Evolutionary conservation across 2,329 filamentous ascomycete genomes (phyloP).

Genomic region (Curvularia hawaiiensis): DNA sequence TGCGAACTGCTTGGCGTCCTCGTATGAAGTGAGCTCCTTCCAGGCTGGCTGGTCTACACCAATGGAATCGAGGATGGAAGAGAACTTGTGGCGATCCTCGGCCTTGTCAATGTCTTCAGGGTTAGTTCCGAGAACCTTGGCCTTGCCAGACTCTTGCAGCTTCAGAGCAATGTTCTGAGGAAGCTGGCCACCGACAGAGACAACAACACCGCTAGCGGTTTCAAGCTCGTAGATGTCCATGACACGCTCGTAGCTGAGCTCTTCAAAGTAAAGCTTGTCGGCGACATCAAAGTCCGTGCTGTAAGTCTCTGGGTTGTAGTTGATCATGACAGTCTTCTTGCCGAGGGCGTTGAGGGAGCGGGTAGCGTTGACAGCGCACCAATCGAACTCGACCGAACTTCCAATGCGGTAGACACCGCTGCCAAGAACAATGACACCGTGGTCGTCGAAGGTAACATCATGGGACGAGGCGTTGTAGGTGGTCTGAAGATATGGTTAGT

Average conservation of each 20-base stretch:
- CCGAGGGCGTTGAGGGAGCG: constrained; percentile 82
- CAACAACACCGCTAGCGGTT: constrained; percentile 81
- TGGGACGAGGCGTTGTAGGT: constrained; percentile 96
- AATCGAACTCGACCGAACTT: constrained; percentile 97
- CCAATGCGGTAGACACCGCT: constrained; percentile 98
- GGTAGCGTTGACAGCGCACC: constrained; percentile 93
- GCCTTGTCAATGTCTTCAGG: constrained; percentile 96
- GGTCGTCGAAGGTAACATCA: constrained; percentile 92
- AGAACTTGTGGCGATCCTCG: constrained; percentile 98
- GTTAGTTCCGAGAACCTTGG: constrained; percentile 89
- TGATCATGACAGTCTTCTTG: constrained; percentile 98
- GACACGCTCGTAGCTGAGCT: constrained; percentile 93
- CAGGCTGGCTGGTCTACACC: constrained; percentile 96
- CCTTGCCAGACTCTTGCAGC: constrained; percentile 87
- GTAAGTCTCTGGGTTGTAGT: constrained; percentile 49
- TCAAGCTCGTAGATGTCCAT: constrained; percentile 99
- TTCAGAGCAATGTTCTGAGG: constrained; percentile 97
- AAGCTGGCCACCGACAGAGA: constrained; percentile 93
- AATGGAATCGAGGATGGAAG: constrained; percentile 94
- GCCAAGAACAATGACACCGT: constrained; percentile 86
- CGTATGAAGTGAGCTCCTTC: constrained; percentile 93
- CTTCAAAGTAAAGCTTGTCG: constrained; percentile 95
- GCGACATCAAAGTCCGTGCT: constrained; percentile 85
- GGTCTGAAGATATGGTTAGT: constrained; percentile 53
- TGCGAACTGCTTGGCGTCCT: constrained; percentile 87